These are phyloP conservation scores for Zoysia matrella DNA, from an alignment of 202 grass and related monocot genomes.

Conservation along the genomic window DNA sequence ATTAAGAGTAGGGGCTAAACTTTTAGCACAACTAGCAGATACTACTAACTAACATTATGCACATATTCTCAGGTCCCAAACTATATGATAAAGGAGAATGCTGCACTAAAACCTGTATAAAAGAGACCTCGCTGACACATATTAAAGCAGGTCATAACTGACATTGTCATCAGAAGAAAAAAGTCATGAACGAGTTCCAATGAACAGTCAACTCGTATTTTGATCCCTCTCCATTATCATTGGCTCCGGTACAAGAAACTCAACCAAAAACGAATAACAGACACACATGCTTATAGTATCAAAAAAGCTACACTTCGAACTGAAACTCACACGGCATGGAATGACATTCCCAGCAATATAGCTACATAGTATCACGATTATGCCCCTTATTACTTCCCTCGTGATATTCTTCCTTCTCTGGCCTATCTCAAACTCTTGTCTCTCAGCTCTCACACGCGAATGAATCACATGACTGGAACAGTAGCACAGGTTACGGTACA, in stretches of 20 bases:
- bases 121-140: slow-evolving; percentile 14
- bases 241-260: slow-evolving; percentile 9
- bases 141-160: slow-evolving; percentile 30
- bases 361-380: slow-evolving; percentile 18
- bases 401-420: slow-evolving; percentile 28
- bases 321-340: slow-evolving; percentile 39
- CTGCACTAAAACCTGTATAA: slow-evolving; percentile 27
- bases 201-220: slow-evolving; percentile 17
- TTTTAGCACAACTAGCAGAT: background rate
- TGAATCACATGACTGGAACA: slow-evolving; percentile 55
- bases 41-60: background rate
- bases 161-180: slow-evolving; percentile 26
- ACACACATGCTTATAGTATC: background rate
- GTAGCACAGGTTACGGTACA: slow-evolving; percentile 37
- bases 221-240: background rate
- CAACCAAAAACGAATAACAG: slow-evolving; percentile 40
- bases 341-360: slow-evolving; percentile 31
- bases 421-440: slow-evolving; percentile 15
- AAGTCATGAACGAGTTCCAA: slow-evolving; percentile 39
- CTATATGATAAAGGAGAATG: slow-evolving; percentile 37
- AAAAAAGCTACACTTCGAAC: slow-evolving; percentile 30
- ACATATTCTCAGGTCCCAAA: background rate
- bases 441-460: slow-evolving; percentile 20
- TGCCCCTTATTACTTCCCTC: slow-evolving; percentile 21
- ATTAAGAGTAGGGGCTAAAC: background rate